These are phyloP conservation scores for Eucalyptus tenuipes DNA, from an alignment of 345 rosid genomes.

Conservation along the genomic window DNA sequence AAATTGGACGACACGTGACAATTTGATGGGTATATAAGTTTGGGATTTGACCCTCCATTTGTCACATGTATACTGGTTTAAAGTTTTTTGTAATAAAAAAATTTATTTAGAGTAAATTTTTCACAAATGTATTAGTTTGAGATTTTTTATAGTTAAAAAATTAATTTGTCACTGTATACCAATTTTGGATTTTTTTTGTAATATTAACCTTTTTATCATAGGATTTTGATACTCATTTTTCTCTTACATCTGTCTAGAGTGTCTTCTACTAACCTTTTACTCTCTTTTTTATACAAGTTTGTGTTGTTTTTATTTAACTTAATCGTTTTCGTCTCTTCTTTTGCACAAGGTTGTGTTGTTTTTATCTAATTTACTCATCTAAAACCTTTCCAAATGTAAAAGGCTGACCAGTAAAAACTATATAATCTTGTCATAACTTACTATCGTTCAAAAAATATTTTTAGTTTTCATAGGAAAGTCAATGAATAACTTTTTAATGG, in stretches of 20 bases:
- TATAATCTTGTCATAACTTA: neutral
- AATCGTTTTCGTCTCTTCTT: neutral
- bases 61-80: fast-evolving
- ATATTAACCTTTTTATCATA: neutral
- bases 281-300: no score
- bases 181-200: no score
- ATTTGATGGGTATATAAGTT: no score
- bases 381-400: neutral
- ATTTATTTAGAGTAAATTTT: no score
- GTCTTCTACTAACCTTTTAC: neutral
- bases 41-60: no score
- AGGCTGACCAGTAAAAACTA: neutral
- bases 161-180: fast-evolving
- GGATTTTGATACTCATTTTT: neutral
- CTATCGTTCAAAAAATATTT: neutral
- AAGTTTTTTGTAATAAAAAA: no score
- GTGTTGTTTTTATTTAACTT: neutral
- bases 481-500: neutral
- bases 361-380: neutral
- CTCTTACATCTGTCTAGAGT: neutral
- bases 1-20: fast-evolving
- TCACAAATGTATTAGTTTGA: no score
- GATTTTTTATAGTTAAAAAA: no score
- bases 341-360: neutral
- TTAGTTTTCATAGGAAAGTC: neutral